These are phyloP conservation scores for Penstemon newberryi DNA, from an alignment of 257 asterid genomes.

Conservation along the genomic window DNA sequence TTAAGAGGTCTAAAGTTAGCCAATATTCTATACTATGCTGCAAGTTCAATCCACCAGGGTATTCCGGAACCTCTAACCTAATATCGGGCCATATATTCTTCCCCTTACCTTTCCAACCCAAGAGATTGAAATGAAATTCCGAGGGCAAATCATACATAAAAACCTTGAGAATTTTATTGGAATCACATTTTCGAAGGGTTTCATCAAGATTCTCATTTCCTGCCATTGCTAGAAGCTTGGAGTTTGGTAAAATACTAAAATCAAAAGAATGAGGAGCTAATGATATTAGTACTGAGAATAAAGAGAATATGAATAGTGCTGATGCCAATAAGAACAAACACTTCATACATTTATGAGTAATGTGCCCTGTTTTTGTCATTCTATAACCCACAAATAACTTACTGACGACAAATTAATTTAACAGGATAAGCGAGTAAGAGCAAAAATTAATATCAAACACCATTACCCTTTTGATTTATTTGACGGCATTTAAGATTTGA, in stretches of 20 bases:
- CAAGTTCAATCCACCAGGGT: slow-evolving; percentile 89
- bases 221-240: slow-evolving; percentile 39
- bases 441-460: slow-evolving; percentile 21
- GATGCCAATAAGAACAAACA: slow-evolving; percentile 63
- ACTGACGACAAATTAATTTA: neutral
- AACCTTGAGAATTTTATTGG: slow-evolving; percentile 57
- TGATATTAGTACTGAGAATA: slow-evolving; percentile 69
- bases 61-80: slow-evolving; percentile 50
- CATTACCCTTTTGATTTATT: slow-evolving; percentile 28
- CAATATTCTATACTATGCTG: slow-evolving; percentile 97
- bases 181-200: slow-evolving; percentile 32
- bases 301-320: slow-evolving; percentile 61
- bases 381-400: slow-evolving; percentile 12
- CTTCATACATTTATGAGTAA: slow-evolving; percentile 55
- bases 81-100: slow-evolving; percentile 79
- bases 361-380: slow-evolving; percentile 53
- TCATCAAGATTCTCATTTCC: slow-evolving; percentile 31
- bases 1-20: slow-evolving; percentile 81
- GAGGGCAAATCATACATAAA: slow-evolving; percentile 91
- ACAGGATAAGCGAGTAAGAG: neutral
- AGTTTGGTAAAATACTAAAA: slow-evolving; percentile 44
- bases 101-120: slow-evolving; percentile 65
- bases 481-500: slow-evolving; percentile 28
- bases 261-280: slow-evolving; percentile 48
- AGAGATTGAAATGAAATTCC: slow-evolving; percentile 67